Percentiles rank a stretch among this genome's conserved stretches.
Conservation (phyloP, 345 rosid genomes). For the Cardamine occulta region DNA sequence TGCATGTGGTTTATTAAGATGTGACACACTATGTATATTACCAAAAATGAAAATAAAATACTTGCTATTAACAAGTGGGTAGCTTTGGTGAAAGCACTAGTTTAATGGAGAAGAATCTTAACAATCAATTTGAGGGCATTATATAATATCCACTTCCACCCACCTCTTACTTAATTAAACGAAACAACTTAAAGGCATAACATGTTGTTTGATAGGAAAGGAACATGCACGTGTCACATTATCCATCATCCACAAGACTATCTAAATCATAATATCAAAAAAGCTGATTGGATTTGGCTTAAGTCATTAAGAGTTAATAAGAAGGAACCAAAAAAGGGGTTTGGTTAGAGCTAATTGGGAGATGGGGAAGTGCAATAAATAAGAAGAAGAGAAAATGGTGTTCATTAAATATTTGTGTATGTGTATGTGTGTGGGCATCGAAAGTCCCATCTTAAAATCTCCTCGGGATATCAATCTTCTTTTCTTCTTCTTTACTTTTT, state of each 20-base stretch:
- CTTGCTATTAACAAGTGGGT: neutral
- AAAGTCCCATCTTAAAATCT: slow-evolving; percentile 32
- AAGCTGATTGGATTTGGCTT: neutral
- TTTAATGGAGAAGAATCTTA: slow-evolving; percentile 23
- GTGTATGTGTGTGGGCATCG: slow-evolving; percentile 24
- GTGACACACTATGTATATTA: neutral
- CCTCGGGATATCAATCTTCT: slow-evolving; percentile 14
- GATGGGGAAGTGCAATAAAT: slow-evolving; percentile 39
- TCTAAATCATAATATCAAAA: neutral
- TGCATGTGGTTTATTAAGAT: slow-evolving; percentile 25
- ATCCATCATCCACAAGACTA: neutral
- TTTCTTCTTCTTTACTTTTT: neutral
- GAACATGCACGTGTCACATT: neutral
- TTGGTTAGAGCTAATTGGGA: slow-evolving; percentile 26
- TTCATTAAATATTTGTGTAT: slow-evolving; percentile 31
- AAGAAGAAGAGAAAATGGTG: slow-evolving; percentile 11
- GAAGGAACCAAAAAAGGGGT: neutral
- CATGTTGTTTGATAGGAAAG: slow-evolving; percentile 8
- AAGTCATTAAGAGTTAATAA: neutral
- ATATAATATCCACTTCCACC: slow-evolving; percentile 5
- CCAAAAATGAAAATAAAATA: neutral
- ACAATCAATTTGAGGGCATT: neutral
- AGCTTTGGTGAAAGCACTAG: neutral
- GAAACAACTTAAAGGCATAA: neutral
- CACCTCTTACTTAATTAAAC: neutral